Conservation (phyloP, 2,329 filamentous ascomycete genomes). For the Pseudogymnoascus sp. region DNA sequence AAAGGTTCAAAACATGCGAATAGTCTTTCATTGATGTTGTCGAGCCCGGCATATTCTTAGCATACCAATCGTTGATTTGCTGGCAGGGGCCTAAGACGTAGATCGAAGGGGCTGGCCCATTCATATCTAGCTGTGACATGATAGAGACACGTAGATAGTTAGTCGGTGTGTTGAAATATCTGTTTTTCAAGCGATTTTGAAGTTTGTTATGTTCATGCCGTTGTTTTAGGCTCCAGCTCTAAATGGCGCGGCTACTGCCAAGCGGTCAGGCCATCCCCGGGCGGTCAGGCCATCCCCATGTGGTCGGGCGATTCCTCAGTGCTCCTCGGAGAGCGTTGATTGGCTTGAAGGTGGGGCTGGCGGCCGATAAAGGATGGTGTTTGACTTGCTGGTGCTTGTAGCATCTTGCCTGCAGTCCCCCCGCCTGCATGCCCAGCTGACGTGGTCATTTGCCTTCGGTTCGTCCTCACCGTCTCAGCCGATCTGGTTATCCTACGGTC, state of each 20-base stretch:
- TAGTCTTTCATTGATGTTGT: not conserved
- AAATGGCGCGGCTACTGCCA: not conserved
- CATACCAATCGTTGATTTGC: not conserved
- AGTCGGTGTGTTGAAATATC: not conserved
- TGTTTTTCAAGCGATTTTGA: not conserved
- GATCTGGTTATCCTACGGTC: not conserved
- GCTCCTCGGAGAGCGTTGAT: not conserved
- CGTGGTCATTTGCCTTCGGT: not conserved
- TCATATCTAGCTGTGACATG: not conserved
- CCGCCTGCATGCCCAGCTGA: not conserved
- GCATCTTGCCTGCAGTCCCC: not conserved
- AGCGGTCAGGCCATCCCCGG: not conserved
- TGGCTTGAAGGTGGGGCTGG: not conserved
- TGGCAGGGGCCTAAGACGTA: not conserved
- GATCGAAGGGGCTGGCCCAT: not conserved
- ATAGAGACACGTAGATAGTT: not conserved
- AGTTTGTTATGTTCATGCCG: not conserved
- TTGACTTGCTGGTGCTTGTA: not conserved
- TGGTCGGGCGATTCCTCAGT: not conserved
- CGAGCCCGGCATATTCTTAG: not conserved
- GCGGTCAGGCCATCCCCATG: no score
- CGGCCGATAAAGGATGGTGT: conserved; percentile 7
- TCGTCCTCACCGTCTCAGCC: not conserved
- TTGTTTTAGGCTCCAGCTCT: not conserved
- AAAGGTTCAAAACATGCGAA: not conserved